A percentile compares a stretch with the other conserved stretches of the same genome.
Conservation (phyloP, 805 yeast species). For the Ogataea nitratoaversa region DNA sequence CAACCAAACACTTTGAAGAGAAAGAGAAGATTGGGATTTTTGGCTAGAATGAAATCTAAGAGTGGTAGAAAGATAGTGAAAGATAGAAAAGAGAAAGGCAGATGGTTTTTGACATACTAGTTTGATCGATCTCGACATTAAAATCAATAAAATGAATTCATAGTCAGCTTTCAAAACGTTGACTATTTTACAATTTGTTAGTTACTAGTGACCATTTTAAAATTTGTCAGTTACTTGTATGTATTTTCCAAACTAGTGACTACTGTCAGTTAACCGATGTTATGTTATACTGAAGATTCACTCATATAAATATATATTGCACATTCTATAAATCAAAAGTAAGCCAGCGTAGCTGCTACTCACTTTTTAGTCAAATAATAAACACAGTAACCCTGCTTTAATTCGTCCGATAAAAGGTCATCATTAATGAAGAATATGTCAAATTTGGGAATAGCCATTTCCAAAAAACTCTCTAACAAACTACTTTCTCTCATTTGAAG, state of each 20-base stretch:
- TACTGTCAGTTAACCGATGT: no score
- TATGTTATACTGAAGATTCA: no score
- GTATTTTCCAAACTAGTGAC: background rate
- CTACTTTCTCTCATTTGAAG: constrained; percentile 53
- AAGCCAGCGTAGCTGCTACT: background rate
- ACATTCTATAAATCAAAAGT: background rate
- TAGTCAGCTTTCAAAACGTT: background rate
- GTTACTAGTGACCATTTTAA: background rate
- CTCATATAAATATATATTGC: background rate
- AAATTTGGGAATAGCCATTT: constrained; percentile 30
- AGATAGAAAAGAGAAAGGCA: constrained; percentile 80
- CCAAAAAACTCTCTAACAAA: constrained; percentile 44
- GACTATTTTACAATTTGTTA: background rate
- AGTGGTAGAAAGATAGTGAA: constrained; percentile 75
- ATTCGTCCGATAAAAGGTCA: constrained; percentile 26
- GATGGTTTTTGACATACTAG: constrained; percentile 88
- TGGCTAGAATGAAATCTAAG: constrained; percentile 72
- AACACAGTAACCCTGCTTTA: constrained; percentile 43
- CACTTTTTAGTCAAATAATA: constrained; percentile 30
- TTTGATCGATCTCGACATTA: background rate
- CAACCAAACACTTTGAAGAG: constrained; percentile 91
- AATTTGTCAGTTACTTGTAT: background rate
- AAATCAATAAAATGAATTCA: background rate
- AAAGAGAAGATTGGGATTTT: constrained; percentile 85
- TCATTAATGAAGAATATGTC: constrained; percentile 33